A percentile compares a stretch with the other conserved stretches of the same genome.
Evolutionary conservation across 331 rosid genomes (phyloP).

Genomic region (Acacia concinna): DNA sequence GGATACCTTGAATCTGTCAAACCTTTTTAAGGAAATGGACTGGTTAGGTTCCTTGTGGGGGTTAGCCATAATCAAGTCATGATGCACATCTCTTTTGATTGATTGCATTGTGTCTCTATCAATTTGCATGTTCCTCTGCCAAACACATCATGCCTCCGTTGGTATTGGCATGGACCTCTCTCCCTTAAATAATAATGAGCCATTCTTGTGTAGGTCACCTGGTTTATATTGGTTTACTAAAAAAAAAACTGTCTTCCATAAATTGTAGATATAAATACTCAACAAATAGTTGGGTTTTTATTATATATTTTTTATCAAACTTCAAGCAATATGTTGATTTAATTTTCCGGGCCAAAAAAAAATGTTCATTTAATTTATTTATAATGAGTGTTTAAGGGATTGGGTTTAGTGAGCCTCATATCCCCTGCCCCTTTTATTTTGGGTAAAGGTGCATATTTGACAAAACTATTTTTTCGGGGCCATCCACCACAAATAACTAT

Average conservation of each 20-base stretch:
- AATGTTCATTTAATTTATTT: background rate
- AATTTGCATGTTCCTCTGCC: conserved; percentile 48
- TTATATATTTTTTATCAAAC: background rate
- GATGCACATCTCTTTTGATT: conserved; percentile 33
- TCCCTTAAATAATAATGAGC: background rate
- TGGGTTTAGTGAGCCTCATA: background rate
- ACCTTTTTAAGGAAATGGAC: background rate
- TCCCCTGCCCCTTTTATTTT: background rate
- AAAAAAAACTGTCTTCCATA: background rate
- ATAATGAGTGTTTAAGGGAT: background rate
- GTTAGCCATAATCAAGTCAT: conserved; percentile 21
- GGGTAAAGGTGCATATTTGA: no score
- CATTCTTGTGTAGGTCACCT: background rate
- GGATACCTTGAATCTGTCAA: conserved; percentile 1
- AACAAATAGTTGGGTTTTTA: background rate
- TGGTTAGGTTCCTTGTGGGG: background rate
- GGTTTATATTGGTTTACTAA: background rate
- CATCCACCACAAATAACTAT: no score
- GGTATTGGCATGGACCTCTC: conserved; percentile 35
- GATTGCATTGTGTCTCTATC: conserved; percentile 29
- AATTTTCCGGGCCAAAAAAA: no score
- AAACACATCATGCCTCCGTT: conserved; percentile 47
- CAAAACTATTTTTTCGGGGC: no score
- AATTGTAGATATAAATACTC: background rate
- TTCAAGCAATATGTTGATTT: background rate